phyloP scores from a whole-genome alignment of 148 eudicot species.

The Rhododendron griersonianum region DNA sequence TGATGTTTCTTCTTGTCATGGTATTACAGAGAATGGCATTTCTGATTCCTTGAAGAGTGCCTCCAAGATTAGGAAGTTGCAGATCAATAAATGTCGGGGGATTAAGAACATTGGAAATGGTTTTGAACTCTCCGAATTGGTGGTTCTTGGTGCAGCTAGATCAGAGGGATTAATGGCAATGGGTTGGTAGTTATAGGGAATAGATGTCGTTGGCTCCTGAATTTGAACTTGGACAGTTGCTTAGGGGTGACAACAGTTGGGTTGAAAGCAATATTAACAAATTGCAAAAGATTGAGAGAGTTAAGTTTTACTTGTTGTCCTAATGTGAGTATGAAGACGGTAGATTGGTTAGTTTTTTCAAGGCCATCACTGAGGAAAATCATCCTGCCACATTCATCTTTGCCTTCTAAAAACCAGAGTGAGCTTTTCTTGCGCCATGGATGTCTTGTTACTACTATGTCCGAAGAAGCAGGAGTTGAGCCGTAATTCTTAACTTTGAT shows the following conservation, averaged over 20 bases:
- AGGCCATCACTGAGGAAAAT: too few species aligned
- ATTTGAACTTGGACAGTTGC: slow-evolving; percentile 51
- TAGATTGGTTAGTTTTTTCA: slow-evolving; percentile 29
- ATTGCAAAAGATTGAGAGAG: slow-evolving; percentile 46
- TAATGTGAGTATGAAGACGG: slow-evolving; percentile 19
- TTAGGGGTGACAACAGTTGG: slow-evolving; percentile 30
- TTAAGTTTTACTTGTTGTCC: slow-evolving; percentile 44
- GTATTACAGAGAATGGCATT: slow-evolving; percentile 41
- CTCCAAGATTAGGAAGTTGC: slow-evolving; percentile 36
- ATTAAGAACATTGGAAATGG: slow-evolving; percentile 47
- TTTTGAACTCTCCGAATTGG: slow-evolving; percentile 35
- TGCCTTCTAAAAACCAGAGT: slow-evolving; percentile 14
- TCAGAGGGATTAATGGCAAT: slow-evolving; percentile 48
- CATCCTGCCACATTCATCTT: slow-evolving; percentile 14
- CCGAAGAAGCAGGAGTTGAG: background rate
- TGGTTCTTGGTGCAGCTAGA: slow-evolving; percentile 35
- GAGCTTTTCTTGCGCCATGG: slow-evolving; percentile 50
- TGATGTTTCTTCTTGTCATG: slow-evolving; percentile 41
- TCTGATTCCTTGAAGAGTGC: slow-evolving; percentile 34
- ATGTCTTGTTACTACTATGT: slow-evolving; percentile 24
- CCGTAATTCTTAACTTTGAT: background rate
- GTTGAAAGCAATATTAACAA: slow-evolving; percentile 1
- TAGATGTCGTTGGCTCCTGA: slow-evolving; percentile 42
- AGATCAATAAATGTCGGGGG: slow-evolving; percentile 34
- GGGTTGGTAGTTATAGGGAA: slow-evolving; percentile 41